Conservation (phyloP, 805 yeast species). For the Lipomyces japonicus region DNA sequence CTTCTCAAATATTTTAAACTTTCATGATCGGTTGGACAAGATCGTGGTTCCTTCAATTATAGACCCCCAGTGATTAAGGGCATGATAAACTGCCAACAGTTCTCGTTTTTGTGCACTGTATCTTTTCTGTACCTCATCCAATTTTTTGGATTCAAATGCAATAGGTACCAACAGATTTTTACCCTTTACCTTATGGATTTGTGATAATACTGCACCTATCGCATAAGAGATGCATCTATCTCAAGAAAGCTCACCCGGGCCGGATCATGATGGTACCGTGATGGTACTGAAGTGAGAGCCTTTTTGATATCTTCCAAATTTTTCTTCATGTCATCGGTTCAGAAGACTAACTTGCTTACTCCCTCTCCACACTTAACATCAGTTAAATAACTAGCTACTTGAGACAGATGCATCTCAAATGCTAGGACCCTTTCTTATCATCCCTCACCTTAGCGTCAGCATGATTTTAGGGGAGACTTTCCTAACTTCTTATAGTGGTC, state of each 20-base stretch:
- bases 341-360: no score
- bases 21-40: neutral
- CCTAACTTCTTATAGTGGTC: no score
- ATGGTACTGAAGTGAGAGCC: neutral
- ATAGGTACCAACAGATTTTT: neutral
- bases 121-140: neutral
- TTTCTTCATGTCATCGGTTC: neutral
- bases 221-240: constrained; percentile 2
- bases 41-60: constrained; percentile 1
- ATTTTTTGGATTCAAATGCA: constrained; percentile 1
- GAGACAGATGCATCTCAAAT: no score
- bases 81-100: neutral
- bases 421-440: no score
- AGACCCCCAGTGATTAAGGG: neutral
- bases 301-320: neutral
- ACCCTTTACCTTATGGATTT: neutral
- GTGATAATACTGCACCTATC: neutral
- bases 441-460: no score
- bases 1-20: constrained; percentile 28
- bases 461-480: no score
- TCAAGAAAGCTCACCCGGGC: neutral
- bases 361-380: no score
- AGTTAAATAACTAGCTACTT: no score
- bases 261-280: neutral
- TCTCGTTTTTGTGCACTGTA: constrained; percentile 5